Evolutionary conservation across 176 grass and related monocot genomes (phyloP).

Genomic region (Eleusine coracana): DNA sequence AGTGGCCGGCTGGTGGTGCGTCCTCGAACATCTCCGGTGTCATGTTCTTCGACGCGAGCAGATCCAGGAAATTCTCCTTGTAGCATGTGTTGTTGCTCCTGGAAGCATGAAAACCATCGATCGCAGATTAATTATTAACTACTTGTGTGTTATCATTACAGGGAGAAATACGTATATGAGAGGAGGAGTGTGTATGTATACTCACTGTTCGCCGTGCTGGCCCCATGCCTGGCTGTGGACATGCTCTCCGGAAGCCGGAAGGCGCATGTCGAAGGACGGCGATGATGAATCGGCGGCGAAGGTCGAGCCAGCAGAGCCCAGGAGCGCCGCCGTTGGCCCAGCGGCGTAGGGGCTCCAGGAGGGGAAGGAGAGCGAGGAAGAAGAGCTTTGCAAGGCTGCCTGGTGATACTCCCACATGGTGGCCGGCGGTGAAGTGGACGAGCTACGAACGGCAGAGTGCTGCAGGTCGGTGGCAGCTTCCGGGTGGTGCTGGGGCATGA

Average conservation of each 20-base stretch:
- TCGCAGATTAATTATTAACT: neutral
- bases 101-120: neutral
- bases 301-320: conserved; percentile 29
- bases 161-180: conserved; percentile 22
- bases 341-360: conserved; percentile 44
- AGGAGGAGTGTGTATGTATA: neutral
- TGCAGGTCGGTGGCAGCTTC: conserved; percentile 23
- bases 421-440: conserved; percentile 44
- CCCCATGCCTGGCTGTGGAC: conserved; percentile 37
- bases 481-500: conserved; percentile 47
- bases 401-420: conserved; percentile 58
- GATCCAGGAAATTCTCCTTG: conserved; percentile 76
- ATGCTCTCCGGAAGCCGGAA: conserved; percentile 17
- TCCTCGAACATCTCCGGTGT: conserved; percentile 51
- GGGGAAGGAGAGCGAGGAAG: conserved; percentile 22
- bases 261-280: conserved; percentile 5
- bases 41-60: conserved; percentile 63
- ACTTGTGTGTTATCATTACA: neutral
- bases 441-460: conserved; percentile 24
- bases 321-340: conserved; percentile 29
- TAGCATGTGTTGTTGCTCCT: conserved; percentile 46
- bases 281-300: conserved; percentile 36
- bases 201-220: conserved; percentile 54
- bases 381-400: conserved; percentile 30
- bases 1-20: conserved; percentile 33